A percentile compares a stretch with the other conserved stretches of the same genome.
These are phyloP conservation scores for Populus trichocarpa DNA, from an alignment of 441 rosid species.

Conservation along the genomic window DNA sequence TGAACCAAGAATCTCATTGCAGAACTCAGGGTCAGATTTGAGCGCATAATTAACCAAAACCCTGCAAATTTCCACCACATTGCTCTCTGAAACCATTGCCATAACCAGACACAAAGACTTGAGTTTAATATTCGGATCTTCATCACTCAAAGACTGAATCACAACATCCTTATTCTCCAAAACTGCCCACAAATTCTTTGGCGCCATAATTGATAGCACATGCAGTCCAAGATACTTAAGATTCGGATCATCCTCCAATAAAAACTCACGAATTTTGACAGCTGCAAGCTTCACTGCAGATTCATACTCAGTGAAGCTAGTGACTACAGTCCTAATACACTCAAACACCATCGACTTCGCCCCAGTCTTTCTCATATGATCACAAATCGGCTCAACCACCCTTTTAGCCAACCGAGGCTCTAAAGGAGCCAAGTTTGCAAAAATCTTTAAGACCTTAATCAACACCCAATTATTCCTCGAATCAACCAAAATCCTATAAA, in stretches of 20 bases:
- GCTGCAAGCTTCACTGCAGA: slow-evolving; percentile 80
- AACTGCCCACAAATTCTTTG: slow-evolving; percentile 71
- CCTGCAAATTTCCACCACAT: slow-evolving; percentile 65
- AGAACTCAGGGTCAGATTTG: slow-evolving; percentile 82
- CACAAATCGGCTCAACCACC: slow-evolving; percentile 82
- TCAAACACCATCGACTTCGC: slow-evolving; percentile 86
- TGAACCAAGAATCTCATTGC: slow-evolving; percentile 79
- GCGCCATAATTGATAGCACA: slow-evolving; percentile 60
- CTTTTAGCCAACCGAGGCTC: slow-evolving; percentile 84
- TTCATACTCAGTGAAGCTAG: slow-evolving; percentile 77
- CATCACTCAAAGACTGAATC: slow-evolving; percentile 75
- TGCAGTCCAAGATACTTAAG: slow-evolving; percentile 90
- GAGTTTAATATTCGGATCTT: slow-evolving; percentile 68
- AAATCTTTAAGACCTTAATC: slow-evolving; percentile 84
- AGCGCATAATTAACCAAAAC: slow-evolving; percentile 76
- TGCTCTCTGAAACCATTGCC: slow-evolving; percentile 79
- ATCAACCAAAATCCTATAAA: slow-evolving; percentile 73
- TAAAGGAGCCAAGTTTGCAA: slow-evolving; percentile 63
- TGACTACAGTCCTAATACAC: slow-evolving; percentile 72
- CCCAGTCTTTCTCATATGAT: slow-evolving; percentile 75
- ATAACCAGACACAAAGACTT: slow-evolving; percentile 75
- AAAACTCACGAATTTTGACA: slow-evolving; percentile 56
- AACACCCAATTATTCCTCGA: slow-evolving; percentile 89
- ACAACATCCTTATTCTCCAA: slow-evolving; percentile 84
- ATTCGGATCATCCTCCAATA: slow-evolving; percentile 84